Percentiles rank a stretch among this genome's conserved stretches.
Conservation (phyloP, 2,329 filamentous ascomycete species). For the Penicillium sp. region DNA sequence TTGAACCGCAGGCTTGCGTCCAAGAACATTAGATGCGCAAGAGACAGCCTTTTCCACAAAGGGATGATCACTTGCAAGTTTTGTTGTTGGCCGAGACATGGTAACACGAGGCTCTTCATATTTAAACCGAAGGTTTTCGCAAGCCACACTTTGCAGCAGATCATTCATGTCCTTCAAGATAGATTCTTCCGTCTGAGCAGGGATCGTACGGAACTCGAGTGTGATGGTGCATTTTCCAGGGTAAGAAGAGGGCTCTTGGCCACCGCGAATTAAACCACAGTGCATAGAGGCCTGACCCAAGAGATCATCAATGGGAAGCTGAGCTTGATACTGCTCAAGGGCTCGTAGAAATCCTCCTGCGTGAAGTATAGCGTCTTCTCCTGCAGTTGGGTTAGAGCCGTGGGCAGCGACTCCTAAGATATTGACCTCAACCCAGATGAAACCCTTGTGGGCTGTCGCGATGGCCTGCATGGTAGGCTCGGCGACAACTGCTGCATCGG, state of each 20-base stretch:
- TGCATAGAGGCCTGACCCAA: slow-evolving; percentile 47
- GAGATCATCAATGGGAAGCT: slow-evolving; percentile 34
- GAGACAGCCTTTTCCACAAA: slow-evolving; percentile 38
- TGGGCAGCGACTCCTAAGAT: slow-evolving; percentile 38
- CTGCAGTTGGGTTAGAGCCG: slow-evolving; percentile 41
- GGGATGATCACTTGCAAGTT: slow-evolving; percentile 42
- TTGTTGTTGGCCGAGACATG: slow-evolving; percentile 46
- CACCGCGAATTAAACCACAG: slow-evolving; percentile 50
- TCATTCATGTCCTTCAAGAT: slow-evolving; percentile 40
- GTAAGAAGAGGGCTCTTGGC: slow-evolving; percentile 54
- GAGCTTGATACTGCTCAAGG: slow-evolving; percentile 44
- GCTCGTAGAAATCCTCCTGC: slow-evolving; percentile 50
- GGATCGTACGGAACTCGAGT: slow-evolving; percentile 51
- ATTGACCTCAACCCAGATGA: slow-evolving; percentile 39
- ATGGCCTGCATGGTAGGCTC: slow-evolving; percentile 50
- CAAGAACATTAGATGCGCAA: slow-evolving; percentile 29
- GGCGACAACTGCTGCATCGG: slow-evolving; percentile 52
- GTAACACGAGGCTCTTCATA: slow-evolving; percentile 41
- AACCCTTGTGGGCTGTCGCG: slow-evolving; percentile 52
- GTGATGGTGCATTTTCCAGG: slow-evolving; percentile 50
- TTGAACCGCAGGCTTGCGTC: slow-evolving; percentile 22
- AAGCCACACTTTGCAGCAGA: slow-evolving; percentile 36
- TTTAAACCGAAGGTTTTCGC: slow-evolving; percentile 39
- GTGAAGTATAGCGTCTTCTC: slow-evolving; percentile 52
- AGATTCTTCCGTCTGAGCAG: slow-evolving; percentile 41